A percentile compares a stretch with the other conserved stretches of the same genome.
Conservation (phyloP, 2,329 filamentous ascomycete species). For the Trichoderma harzianum region DNA sequence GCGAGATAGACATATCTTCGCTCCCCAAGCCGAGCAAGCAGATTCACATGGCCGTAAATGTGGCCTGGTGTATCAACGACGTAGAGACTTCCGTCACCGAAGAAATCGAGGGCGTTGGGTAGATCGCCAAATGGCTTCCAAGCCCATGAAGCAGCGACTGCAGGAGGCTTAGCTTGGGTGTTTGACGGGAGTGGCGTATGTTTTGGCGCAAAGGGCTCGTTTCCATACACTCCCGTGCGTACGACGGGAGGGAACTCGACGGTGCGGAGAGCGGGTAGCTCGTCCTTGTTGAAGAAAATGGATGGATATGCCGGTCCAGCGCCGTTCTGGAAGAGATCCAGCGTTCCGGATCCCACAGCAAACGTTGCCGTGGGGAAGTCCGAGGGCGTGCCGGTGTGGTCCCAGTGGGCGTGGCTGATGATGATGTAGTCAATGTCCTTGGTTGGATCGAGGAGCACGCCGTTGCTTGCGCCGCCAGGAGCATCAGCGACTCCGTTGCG, state of each 20-base stretch:
- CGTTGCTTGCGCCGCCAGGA: neutral
- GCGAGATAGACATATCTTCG: neutral
- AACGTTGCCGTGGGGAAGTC: slow-evolving; percentile 12
- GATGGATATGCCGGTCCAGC: neutral
- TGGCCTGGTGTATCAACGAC: slow-evolving; percentile 10
- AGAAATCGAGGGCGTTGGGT: neutral
- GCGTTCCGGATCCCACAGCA: neutral
- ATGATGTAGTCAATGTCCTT: slow-evolving; percentile 9
- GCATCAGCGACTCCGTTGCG: neutral
- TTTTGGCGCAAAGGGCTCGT: neutral
- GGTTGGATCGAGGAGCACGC: neutral
- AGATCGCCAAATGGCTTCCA: neutral
- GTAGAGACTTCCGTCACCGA: slow-evolving; percentile 8
- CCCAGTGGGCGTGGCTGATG: slow-evolving; percentile 9
- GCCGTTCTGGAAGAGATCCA: slow-evolving; percentile 4
- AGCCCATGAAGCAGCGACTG: neutral
- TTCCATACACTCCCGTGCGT: neutral
- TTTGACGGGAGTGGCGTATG: neutral
- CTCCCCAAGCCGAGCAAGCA: neutral
- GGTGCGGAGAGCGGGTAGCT: neutral
- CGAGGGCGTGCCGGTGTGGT: neutral
- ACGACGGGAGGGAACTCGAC: slow-evolving; percentile 1
- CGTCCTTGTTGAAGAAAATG: neutral
- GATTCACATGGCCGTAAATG: slow-evolving; percentile 8
- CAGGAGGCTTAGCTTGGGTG: neutral